Percentiles rank a stretch among this genome's conserved stretches.
These are phyloP conservation scores for Zygoascus flipseniorum DNA, from an alignment of 805 yeast genomes.

Conservation along the genomic window DNA sequence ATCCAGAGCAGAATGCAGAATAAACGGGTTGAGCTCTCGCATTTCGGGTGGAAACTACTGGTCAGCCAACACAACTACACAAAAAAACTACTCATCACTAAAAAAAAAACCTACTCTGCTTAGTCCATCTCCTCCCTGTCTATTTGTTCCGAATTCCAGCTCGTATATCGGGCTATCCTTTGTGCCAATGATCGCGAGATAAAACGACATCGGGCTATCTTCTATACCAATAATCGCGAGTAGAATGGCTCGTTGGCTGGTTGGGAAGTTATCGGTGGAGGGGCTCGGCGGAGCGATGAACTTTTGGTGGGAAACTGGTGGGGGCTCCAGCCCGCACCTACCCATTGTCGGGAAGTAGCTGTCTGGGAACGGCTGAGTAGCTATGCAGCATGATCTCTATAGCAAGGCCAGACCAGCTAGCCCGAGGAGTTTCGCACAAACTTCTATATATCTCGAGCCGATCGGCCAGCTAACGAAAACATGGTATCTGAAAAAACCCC, in stretches of 20 bases:
- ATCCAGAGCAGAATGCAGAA: slow-evolving; percentile 82
- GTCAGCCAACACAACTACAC: not conserved
- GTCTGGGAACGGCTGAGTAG: not conserved
- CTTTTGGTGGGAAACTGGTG: too few relatives aligned
- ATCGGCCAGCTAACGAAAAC: too few relatives aligned
- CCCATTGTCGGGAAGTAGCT: not conserved
- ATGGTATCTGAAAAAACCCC: too few relatives aligned
- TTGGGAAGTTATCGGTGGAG: too few relatives aligned
- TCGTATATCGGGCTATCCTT: slow-evolving; percentile 82
- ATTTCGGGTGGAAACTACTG: slow-evolving; percentile 55
- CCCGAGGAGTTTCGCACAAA: too few relatives aligned
- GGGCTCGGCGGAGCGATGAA: too few relatives aligned
- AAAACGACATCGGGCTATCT: slow-evolving; percentile 53
- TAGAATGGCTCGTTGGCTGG: not conserved
- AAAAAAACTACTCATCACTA: not conserved
- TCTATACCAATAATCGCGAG: not conserved
- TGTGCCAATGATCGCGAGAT: slow-evolving; percentile 81
- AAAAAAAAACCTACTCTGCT: slow-evolving; percentile 28
- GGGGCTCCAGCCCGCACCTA: too few relatives aligned
- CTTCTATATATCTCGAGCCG: too few relatives aligned
- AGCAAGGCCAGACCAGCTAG: too few relatives aligned
- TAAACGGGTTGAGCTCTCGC: slow-evolving; percentile 76
- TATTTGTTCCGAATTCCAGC: slow-evolving; percentile 70
- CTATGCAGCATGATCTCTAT: too few relatives aligned
- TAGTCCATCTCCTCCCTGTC: slow-evolving; percentile 57